These are phyloP conservation scores for Neurospora discreta DNA, from an alignment of 495 filamentous ascomycete genomes.

Conservation along the genomic window DNA sequence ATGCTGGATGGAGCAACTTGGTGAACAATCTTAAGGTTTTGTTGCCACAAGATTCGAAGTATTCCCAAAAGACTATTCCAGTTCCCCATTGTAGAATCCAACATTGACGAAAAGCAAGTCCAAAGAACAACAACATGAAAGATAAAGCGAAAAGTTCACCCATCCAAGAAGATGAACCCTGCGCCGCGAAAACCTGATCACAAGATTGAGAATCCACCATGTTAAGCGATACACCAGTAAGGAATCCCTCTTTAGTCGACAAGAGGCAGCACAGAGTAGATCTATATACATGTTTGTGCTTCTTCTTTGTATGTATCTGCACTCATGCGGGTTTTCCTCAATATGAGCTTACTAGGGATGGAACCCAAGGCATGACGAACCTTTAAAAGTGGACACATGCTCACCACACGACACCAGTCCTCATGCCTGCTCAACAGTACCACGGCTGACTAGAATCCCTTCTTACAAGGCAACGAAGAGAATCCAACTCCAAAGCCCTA, in stretches of 20 bases:
- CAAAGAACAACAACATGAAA: background rate
- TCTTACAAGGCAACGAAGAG: no score
- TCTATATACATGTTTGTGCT: background rate
- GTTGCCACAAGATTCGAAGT: background rate
- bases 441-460: no score
- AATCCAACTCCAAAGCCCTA: no score
- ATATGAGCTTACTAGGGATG: no score
- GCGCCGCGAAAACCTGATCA: conserved; percentile 1
- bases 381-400: no score
- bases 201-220: conserved; percentile 6
- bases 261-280: no score
- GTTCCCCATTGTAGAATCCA: background rate
- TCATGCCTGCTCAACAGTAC: no score
- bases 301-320: background rate
- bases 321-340: no score
- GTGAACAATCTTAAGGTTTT: background rate
- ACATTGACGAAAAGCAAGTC: background rate
- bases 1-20: background rate
- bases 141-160: background rate
- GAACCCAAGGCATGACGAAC: no score
- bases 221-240: conserved; percentile 9
- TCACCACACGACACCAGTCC: no score
- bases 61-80: background rate
- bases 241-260: background rate
- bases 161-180: background rate